A percentile compares a stretch with the other conserved stretches of the same genome.
phyloP scores from a whole-genome alignment of 352 stramenopile genomes.

The Phytopythium litorale region DNA sequence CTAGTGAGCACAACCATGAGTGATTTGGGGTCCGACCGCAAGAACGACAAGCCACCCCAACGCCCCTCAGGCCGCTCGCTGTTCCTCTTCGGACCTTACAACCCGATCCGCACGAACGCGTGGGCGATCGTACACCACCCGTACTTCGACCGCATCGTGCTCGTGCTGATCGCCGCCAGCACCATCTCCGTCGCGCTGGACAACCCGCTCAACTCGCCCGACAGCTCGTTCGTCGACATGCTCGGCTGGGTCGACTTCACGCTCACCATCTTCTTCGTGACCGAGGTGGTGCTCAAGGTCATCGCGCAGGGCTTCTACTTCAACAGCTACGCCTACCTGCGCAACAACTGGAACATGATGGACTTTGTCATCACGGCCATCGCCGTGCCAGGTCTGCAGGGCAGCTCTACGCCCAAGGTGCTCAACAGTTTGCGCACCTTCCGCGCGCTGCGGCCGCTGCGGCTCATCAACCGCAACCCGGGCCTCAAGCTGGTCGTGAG shows the following conservation, averaged over 20 bases:
- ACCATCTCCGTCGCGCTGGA: constrained; percentile 72
- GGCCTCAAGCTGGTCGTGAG: constrained; percentile 88
- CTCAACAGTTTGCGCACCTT: constrained; percentile 58
- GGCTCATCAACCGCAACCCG: constrained; percentile 69
- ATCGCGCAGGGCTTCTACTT: constrained; percentile 62
- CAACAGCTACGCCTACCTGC: constrained; percentile 56
- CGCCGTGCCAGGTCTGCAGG: constrained; percentile 22
- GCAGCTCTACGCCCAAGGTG: constrained; percentile 21
- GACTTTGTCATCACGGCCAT: constrained; percentile 78
- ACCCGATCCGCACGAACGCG: constrained; percentile 25
- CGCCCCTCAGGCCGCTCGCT: constrained; percentile 24
- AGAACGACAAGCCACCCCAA: constrained; percentile 2
- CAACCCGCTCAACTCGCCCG: constrained; percentile 54
- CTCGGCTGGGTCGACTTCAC: constrained; percentile 49
- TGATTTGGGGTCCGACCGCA: neutral
- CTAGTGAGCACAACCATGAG: neutral
- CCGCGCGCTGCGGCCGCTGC: constrained; percentile 65
- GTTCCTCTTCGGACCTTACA: constrained; percentile 29
- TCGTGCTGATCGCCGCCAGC: constrained; percentile 63
- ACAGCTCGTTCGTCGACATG: constrained; percentile 14
- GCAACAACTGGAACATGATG: constrained; percentile 81
- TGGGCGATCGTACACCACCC: constrained; percentile 41
- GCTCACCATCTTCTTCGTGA: constrained; percentile 61
- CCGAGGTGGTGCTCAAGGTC: constrained; percentile 81
- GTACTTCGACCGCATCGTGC: constrained; percentile 64